These are phyloP conservation scores for Plasmopara muralis DNA, from an alignment of 352 stramenopile genomes.

Conservation along the genomic window DNA sequence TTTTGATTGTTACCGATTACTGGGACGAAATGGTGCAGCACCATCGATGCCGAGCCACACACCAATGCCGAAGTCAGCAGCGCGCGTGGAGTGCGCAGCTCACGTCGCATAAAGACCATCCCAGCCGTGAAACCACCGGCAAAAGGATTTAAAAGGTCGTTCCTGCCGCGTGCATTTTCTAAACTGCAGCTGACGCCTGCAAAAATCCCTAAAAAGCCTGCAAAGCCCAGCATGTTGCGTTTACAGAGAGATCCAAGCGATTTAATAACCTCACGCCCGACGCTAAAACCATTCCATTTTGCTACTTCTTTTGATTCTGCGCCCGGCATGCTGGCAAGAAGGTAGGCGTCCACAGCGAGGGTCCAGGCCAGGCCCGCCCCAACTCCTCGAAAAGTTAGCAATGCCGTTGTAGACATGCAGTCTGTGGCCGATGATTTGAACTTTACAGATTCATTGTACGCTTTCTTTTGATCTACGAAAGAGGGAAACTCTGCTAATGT, in stretches of 20 bases:
- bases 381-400: constrained; percentile 55
- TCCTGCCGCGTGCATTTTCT: constrained; percentile 47
- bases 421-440: constrained; percentile 41
- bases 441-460: constrained; percentile 7
- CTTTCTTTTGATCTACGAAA: constrained; percentile 10
- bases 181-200: constrained; percentile 61
- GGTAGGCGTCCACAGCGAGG: constrained; percentile 65
- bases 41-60: constrained; percentile 51
- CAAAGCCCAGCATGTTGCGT: constrained; percentile 66
- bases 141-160: constrained; percentile 67
- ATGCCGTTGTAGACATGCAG: constrained; percentile 56
- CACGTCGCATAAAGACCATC: constrained; percentile 35
- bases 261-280: constrained; percentile 26
- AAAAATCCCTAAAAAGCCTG: constrained; percentile 68
- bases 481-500: constrained; percentile 7
- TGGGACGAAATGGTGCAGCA: constrained; percentile 51
- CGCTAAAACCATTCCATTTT: constrained; percentile 16
- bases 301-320: constrained; percentile 32
- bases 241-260: constrained; percentile 26
- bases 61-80: constrained; percentile 38
- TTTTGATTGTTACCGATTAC: constrained; percentile 13
- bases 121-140: constrained; percentile 55
- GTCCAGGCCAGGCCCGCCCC: constrained; percentile 69
- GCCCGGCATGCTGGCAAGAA: constrained; percentile 36
- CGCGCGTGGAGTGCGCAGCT: constrained; percentile 39